Base-by-base conservation (phyloP, 129 eudicot species). In the Artemisia argyi region DNA sequence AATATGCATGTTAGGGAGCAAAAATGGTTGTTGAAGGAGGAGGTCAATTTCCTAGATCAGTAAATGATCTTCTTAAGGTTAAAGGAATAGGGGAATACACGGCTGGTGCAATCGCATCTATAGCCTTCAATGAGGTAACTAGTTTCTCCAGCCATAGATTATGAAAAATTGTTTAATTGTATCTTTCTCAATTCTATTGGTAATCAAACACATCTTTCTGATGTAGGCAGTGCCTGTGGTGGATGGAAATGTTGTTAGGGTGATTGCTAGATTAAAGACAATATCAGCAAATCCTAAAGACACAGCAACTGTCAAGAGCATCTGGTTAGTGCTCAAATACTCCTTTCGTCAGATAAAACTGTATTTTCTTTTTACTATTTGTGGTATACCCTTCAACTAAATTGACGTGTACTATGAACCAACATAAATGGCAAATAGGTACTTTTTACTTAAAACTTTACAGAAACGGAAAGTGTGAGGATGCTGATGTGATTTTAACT, bases 41-140 rank as follows among this genome's bases (percentile, higher is more conserved):
- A 48, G 82, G 81, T 74, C 83, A 75, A 52, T 94, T 94, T 65
- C 98, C 98, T 51, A 77, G 61, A 68, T 82, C 85, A 42, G 89
- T 82, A 10, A 68, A 79, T 59, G 82, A 77, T 71, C 85, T 94
- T 68, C 86, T 69, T 74, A 87, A 50, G 75, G 86, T 94, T 63
- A 83, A 72, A 53, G 98, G 98, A 69, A 94, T 94, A 69, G 98
- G 98, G 55, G 88, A 94, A 62, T 94, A 94, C 77, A 94, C 98
- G 11, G 93, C 98, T 72, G 98, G 98, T 80, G 98, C 97, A 39
- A 86, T 90, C 22, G 97, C 97, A 66, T 90, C 98, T 57, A 94
- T 94, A 55, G 98, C 93, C 13, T 94, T 94, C 53, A 83, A 80
- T 6, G 85, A 94, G 96, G 97, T 90, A 48, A 61, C 62, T 44